Base-by-base conservation (phyloP, 2,329 filamentous ascomycete genomes). In the Eurotiales sp. region DNA sequence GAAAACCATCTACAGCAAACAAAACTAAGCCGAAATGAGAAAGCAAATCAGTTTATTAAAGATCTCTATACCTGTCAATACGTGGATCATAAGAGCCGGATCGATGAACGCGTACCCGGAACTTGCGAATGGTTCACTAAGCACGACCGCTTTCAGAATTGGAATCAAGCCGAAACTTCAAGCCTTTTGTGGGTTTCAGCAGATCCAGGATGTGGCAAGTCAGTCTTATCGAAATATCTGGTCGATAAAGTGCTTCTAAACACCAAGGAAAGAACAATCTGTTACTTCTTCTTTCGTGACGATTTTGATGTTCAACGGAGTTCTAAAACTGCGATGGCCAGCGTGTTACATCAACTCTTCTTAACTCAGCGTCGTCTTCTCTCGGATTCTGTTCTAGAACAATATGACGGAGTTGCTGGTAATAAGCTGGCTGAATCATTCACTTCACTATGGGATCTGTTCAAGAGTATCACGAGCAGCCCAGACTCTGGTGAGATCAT, bases 201-300 rank as follows among this genome's bases (percentile, higher is more conserved):
- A 10, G 65, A 73, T 46, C 72, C 72, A 1, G 72, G 72, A 1
- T 73, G 68, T 32, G 72, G 72, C 7, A 74, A 75, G 51, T 73
- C 73, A 0, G 72, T 74, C 4, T 52, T 75, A 2, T 60, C 65
- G 12, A 70, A 56, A 51, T 60, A 64, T 36, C 51, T 76, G 1
- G 58, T 68, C 0, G 69, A 74, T 27, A 14, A 55, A 0, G 50
- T 63, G 0, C 53, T 75, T 2, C 44, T 45, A 0, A 55, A 23
- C 0, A 15, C 36, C 1, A n/a, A n/a, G n/a, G n/a, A n/a, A n/a
- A n/a, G n/a, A n/a, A n/a, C 49, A 42, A 1, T 25, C 40, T 1
- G 67, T 59, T 1, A 59, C 71, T 5, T 73, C 54, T 76, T 75
- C 53, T 75, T 75, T 57, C 72, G 73, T 50, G 67, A 71, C 36